Percentiles rank a stretch among this genome's conserved stretches.
Conservation (phyloP, 805 yeast species). For the Middelhovenomyces tepae region DNA sequence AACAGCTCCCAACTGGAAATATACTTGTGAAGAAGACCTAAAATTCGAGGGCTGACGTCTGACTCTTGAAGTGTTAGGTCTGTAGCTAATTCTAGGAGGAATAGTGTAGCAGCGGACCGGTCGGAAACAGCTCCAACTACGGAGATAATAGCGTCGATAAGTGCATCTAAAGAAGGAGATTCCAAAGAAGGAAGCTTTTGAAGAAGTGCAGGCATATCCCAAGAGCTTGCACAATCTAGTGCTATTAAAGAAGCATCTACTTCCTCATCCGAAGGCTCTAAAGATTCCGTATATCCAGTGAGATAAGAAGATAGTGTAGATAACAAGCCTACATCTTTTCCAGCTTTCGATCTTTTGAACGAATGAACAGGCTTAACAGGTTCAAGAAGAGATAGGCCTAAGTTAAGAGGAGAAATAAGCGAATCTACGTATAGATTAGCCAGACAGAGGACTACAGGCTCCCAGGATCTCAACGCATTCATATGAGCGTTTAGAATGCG, state of each 20-base stretch:
- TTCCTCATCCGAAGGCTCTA: constrained; percentile 91
- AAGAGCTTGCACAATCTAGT: constrained; percentile 69
- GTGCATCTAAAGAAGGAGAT: too few species aligned
- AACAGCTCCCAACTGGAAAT: constrained; percentile 15
- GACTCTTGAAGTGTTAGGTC: too few species aligned
- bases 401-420: constrained; percentile 39
- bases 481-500: constrained; percentile 58
- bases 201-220: constrained; percentile 51
- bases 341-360: constrained; percentile 49
- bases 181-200: constrained; percentile 27
- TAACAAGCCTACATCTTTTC: constrained; percentile 69
- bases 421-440: constrained; percentile 64
- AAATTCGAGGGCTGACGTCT: too few species aligned
- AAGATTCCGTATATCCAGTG: constrained; percentile 78
- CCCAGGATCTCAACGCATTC: constrained; percentile 50
- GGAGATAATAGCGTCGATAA: background rate
- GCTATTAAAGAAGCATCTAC: constrained; percentile 79
- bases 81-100: too few species aligned
- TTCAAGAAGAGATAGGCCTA: constrained; percentile 44
- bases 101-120: too few species aligned
- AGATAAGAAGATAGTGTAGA: constrained; percentile 88
- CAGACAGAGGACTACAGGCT: constrained; percentile 46
- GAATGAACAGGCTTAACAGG: constrained; percentile 59
- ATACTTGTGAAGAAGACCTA: too few species aligned
- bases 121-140: constrained; percentile 1